phyloP scores from a whole-genome alignment of 177 flowering plant species.

The Telopea speciosissima region DNA sequence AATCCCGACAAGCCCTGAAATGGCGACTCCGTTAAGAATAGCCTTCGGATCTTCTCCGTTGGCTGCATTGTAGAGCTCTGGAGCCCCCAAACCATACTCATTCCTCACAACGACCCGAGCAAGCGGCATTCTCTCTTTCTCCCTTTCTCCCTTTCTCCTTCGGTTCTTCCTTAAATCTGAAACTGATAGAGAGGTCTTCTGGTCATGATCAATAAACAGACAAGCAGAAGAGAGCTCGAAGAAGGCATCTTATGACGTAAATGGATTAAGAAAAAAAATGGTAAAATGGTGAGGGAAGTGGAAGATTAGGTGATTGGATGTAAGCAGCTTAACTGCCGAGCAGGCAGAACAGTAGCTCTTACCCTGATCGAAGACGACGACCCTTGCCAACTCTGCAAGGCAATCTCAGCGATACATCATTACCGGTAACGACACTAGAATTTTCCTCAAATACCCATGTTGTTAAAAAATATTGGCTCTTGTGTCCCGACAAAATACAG shows the following conservation, averaged over 20 bases:
- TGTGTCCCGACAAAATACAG: background rate
- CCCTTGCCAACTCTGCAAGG: conserved; percentile 70
- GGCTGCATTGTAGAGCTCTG: conserved; percentile 49
- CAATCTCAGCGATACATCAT: conserved; percentile 14
- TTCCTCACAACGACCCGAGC: conserved; percentile 51
- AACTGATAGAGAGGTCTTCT: background rate
- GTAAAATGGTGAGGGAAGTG: conserved; percentile 11
- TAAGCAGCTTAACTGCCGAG: conserved; percentile 53
- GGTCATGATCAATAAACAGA: background rate
- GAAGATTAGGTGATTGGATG: conserved; percentile 31
- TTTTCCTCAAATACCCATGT: background rate
- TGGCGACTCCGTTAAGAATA: conserved; percentile 79
- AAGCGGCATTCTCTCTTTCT: conserved; percentile 31
- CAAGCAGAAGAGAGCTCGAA: background rate
- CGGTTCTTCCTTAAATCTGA: conserved; percentile 1
- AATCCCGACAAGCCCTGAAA: conserved; percentile 92
- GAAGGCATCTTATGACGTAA: background rate
- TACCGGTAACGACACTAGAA: background rate
- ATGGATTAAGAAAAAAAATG: background rate
- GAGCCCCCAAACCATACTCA: conserved; percentile 60
- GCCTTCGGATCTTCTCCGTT: conserved; percentile 70
- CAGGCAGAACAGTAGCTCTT: background rate
- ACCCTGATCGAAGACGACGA: conserved; percentile 13
- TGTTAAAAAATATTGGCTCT: background rate
- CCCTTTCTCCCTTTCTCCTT: conserved; percentile 11